A percentile compares a stretch with the other conserved stretches of the same genome.
phyloP scores from a whole-genome alignment of 202 grass and related monocot genomes.

The Eragrostis tef region DNA sequence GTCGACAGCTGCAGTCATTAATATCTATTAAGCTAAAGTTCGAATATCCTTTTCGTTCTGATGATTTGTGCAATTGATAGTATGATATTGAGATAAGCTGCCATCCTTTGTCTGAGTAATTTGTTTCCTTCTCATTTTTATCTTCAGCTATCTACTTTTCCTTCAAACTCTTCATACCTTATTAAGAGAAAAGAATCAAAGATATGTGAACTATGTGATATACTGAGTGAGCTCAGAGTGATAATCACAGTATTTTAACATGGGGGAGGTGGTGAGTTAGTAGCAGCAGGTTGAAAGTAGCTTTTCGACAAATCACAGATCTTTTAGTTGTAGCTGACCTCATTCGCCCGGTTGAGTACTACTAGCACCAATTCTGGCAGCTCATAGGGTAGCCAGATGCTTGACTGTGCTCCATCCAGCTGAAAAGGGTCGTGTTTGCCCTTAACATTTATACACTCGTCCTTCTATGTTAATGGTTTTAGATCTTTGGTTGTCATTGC shows the following conservation, averaged over 20 bases:
- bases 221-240: not conserved
- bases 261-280: not conserved
- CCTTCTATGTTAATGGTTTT: conserved; percentile 21
- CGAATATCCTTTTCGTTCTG: not conserved
- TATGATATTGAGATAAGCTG: conserved; percentile 18
- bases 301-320: not conserved
- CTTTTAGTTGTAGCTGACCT: not conserved
- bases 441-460: conserved; percentile 6
- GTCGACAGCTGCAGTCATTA: not conserved
- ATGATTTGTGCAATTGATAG: conserved; percentile 32
- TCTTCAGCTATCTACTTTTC: conserved; percentile 9
- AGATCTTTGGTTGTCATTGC: not conserved
- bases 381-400: conserved; percentile 24
- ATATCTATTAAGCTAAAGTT: conserved; percentile 20
- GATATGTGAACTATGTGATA: not conserved
- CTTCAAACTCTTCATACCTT: not conserved
- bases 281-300: not conserved
- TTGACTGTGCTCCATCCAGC: conserved; percentile 30
- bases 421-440: conserved; percentile 1
- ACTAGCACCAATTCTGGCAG: conserved; percentile 17
- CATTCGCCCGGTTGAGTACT: conserved; percentile 14
- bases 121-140: conserved; percentile 9
- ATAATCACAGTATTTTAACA: conserved; percentile 15
- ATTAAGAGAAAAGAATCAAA: conserved; percentile 7
- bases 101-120: conserved; percentile 17